phyloP scores from a whole-genome alignment of 768 basidiomycete genomes.

The Leccinellum luteum region DNA sequence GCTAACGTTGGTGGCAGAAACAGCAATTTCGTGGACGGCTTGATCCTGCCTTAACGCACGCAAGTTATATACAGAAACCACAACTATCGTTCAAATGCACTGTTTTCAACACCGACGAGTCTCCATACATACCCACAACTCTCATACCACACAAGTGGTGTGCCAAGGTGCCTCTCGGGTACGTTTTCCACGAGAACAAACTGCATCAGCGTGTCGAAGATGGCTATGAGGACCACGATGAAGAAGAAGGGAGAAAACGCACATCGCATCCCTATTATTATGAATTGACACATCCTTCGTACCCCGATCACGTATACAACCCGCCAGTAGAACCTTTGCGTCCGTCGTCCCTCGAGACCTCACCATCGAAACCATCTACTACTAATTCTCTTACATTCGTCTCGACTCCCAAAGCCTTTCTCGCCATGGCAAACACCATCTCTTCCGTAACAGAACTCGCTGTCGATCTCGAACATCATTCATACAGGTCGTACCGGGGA shows the following conservation, averaged over 20 bases:
- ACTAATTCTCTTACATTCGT: slow-evolving; percentile 63
- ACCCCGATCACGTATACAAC: slow-evolving; percentile 67
- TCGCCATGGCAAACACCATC: slow-evolving; percentile 66
- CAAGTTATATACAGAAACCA: slow-evolving; percentile 74
- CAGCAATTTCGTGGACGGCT: slow-evolving; percentile 41
- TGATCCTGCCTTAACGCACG: slow-evolving; percentile 69
- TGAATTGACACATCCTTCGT: slow-evolving; percentile 73
- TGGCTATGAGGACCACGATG: slow-evolving; percentile 15
- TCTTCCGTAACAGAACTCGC: slow-evolving; percentile 74
- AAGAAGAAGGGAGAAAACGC: slow-evolving; percentile 24
- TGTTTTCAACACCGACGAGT: slow-evolving; percentile 52
- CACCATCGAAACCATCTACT: slow-evolving; percentile 18
- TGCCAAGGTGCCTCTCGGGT: slow-evolving; percentile 79
- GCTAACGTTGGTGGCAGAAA: slow-evolving; percentile 31
- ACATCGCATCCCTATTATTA: slow-evolving; percentile 77
- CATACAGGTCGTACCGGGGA: slow-evolving; percentile 77
- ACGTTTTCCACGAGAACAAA: slow-evolving; percentile 40
- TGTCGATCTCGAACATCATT: slow-evolving; percentile 93
- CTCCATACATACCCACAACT: slow-evolving; percentile 61
- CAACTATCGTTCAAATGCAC: slow-evolving; percentile 68
- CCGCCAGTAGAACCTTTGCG: slow-evolving; percentile 45
- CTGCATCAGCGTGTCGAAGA: slow-evolving; percentile 20
- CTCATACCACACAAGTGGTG: slow-evolving; percentile 74
- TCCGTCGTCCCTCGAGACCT: slow-evolving; percentile 60
- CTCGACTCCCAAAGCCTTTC: slow-evolving; percentile 52